These are phyloP conservation scores for Candida yuanshanica DNA, from an alignment of 805 yeast species.

Conservation along the genomic window DNA sequence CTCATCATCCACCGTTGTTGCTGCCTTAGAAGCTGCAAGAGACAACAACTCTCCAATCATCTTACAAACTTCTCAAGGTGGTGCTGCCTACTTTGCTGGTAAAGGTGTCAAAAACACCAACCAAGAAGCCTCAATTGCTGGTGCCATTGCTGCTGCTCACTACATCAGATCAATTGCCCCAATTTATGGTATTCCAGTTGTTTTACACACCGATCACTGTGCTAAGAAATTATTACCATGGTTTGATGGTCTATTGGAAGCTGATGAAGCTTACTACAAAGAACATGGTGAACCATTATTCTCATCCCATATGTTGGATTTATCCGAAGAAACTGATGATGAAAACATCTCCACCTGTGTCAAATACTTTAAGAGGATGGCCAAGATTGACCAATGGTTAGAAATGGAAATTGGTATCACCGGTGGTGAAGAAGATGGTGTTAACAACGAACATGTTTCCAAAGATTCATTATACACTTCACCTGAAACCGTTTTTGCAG, in stretches of 20 bases:
- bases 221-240: conserved; percentile 97
- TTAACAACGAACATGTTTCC: conserved; percentile 91
- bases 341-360: conserved; percentile 93
- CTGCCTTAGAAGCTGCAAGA: conserved; percentile 96
- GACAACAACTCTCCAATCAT: conserved; percentile 93
- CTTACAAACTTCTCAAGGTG: conserved; percentile 96
- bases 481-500: conserved; percentile 91
- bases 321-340: conserved; percentile 94
- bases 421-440: conserved; percentile 99
- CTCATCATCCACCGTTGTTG: conserved; percentile 93
- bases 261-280: conserved; percentile 90
- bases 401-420: conserved; percentile 99
- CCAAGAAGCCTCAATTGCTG: conserved; percentile 92
- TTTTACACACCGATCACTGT: conserved; percentile 98
- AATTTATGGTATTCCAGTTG: conserved; percentile 92
- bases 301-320: conserved; percentile 98
- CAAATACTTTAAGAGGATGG: conserved; percentile 90
- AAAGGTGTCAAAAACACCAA: conserved; percentile 93
- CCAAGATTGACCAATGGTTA: conserved; percentile 93
- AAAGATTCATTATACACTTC: conserved; percentile 87
- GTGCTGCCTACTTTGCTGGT: conserved; percentile 99
- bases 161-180: conserved; percentile 97
- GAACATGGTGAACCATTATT: conserved; percentile 89
- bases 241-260: conserved; percentile 97
- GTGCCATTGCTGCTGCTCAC: conserved; percentile 96